phyloP scores from a whole-genome alignment of 139 green algal species.

The Tetraselmis striata region DNA sequence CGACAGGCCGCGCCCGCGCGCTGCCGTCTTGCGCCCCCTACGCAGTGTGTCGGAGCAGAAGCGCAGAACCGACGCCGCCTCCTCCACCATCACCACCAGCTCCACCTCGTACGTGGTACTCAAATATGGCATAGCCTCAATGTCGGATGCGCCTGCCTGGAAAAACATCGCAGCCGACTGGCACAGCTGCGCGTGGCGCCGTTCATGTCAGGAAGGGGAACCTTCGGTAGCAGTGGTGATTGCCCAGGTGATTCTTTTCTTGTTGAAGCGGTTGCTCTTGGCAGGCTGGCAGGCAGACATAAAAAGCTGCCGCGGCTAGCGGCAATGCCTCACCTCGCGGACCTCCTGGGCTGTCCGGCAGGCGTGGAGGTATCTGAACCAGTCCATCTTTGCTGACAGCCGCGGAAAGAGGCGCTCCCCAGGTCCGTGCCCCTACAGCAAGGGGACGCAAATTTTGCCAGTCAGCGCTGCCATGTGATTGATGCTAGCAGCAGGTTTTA shows the following conservation, averaged over 20 bases:
- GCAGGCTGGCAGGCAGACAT: too few relatives aligned
- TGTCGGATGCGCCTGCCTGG: neutral
- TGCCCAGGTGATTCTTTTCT: too few relatives aligned
- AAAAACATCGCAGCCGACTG: neutral
- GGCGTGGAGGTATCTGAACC: neutral
- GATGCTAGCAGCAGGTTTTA: too few relatives aligned
- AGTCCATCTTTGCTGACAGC: neutral
- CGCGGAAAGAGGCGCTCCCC: neutral
- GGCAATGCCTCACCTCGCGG: neutral
- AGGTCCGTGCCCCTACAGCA: neutral
- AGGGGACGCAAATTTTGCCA: too few relatives aligned
- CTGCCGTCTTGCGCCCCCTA: neutral
- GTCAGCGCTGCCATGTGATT: too few relatives aligned
- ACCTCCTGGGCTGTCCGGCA: neutral
- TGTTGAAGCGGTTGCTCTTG: too few relatives aligned
- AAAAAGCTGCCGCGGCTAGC: too few relatives aligned
- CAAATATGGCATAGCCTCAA: neutral
- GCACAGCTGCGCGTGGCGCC: neutral
- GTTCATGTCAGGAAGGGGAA: too few relatives aligned
- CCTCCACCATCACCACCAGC: constrained; percentile 7
- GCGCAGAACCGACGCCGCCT: neutral
- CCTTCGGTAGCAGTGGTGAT: too few relatives aligned
- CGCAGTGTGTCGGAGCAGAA: neutral
- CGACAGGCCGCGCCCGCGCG: neutral
- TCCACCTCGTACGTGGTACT: neutral